Evolutionary conservation across 73 alveolate genomes (phyloP), one percentile per base, ranked within the genome.

Genomic region (Symbiodinium natans): DNA sequence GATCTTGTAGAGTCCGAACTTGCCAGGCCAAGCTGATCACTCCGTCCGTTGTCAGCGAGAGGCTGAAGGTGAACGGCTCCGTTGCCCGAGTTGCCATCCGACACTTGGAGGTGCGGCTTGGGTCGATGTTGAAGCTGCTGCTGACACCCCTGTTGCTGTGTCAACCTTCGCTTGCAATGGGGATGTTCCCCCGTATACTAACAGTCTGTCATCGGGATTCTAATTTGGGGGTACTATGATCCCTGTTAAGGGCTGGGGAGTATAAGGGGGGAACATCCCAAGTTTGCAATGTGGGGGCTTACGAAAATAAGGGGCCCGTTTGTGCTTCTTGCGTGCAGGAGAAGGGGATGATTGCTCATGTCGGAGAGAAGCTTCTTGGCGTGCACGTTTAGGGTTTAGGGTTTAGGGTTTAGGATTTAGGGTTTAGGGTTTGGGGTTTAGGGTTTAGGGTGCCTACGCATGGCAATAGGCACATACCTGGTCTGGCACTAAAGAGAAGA

Each of bases 81-180:
- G 99, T 99, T 71, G 99, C 99, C 40, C 99, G 99, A 39, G 97
- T 68, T 84, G 99, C 99, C 98, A 98, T 99, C 99, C 99, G 99
- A 2, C 99, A 99, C 99, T 97, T 99, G 75, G 99, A 88, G 93
- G 95, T 48, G 83, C 3, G 23, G 9, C 85, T 19, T 8, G 31
- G 40, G n/a, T n/a, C n/a, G n/a, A n/a, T 52, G 17, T 52, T 52
- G 17, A 27, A 27, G 68, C 21, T 1, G 21, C n/a, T n/a, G n/a
- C n/a, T n/a, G n/a, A n/a, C n/a, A n/a, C n/a, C n/a, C n/a, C n/a
- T n/a, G n/a, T n/a, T n/a, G n/a, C n/a, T n/a, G n/a, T n/a, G n/a
- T n/a, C n/a, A n/a, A n/a, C n/a, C n/a, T n/a, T n/a, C n/a, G n/a
- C n/a, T n/a, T n/a, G n/a, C n/a, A n/a, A n/a, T n/a, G n/a, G n/a